Evolutionary conservation across 2,329 filamentous ascomycete genomes (phyloP).

Genomic region (Rutstroemia sydowiana): DNA sequence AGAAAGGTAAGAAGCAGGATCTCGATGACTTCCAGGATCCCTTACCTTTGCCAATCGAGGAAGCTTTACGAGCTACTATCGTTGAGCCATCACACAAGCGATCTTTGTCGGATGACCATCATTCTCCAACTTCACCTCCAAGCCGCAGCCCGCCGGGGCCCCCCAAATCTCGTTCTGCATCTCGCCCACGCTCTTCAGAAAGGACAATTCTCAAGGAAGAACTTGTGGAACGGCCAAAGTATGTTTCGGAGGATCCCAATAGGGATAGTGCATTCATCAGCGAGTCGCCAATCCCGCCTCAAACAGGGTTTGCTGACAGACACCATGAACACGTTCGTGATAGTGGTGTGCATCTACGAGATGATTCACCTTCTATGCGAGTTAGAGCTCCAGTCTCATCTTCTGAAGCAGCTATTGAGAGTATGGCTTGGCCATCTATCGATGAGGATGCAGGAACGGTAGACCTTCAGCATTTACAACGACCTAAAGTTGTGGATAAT

Average conservation of each 20-base stretch:
- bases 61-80: slow-evolving; percentile 6
- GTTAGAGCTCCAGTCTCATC: slow-evolving; percentile 24
- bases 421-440: slow-evolving; percentile 33
- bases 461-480: slow-evolving; percentile 32
- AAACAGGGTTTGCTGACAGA: slow-evolving; percentile 18
- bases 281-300: slow-evolving; percentile 38
- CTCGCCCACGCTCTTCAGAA: slow-evolving; percentile 18
- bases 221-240: slow-evolving; percentile 10
- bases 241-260: slow-evolving; percentile 27
- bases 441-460: slow-evolving; percentile 40
- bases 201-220: slow-evolving; percentile 26
- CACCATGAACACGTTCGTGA: slow-evolving; percentile 35
- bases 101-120: neutral
- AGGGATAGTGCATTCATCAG: slow-evolving; percentile 44
- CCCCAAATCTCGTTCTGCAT: slow-evolving; percentile 5
- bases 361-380: slow-evolving; percentile 32
- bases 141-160: neutral
- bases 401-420: slow-evolving; percentile 31
- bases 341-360: slow-evolving; percentile 49
- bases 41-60: slow-evolving; percentile 5
- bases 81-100: neutral
- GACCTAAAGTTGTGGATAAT: slow-evolving; percentile 14
- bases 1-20: slow-evolving; percentile 4
- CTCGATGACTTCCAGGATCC: neutral
- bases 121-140: slow-evolving; percentile 1